These are phyloP conservation scores for Metschnikowia aberdeeniae DNA, from an alignment of 805 yeast genomes.

Conservation along the genomic window DNA sequence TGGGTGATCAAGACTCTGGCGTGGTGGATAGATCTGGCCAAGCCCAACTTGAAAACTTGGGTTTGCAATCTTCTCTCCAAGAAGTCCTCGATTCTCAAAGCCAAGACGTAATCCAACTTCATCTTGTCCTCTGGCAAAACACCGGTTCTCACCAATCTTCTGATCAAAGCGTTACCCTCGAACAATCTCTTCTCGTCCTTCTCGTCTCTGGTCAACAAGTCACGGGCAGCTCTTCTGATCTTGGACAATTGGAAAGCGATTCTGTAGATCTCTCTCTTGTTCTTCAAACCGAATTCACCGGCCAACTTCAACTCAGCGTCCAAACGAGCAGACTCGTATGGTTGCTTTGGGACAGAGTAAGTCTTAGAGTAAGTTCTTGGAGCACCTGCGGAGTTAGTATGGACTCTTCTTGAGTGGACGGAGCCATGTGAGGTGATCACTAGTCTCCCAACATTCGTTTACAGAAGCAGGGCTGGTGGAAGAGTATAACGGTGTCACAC, in stretches of 20 bases:
- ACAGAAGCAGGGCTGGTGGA: constrained; percentile 3
- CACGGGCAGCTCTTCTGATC: constrained; percentile 99
- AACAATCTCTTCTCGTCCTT: constrained; percentile 99
- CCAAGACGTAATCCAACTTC: constrained; percentile 99
- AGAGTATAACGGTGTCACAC: not conserved
- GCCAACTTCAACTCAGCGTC: constrained; percentile 99
- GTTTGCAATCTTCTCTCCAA: constrained; percentile 99
- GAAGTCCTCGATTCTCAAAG: constrained; percentile 97
- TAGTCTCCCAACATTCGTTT: not conserved
- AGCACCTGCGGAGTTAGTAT: constrained; percentile 62
- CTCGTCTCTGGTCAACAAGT: constrained; percentile 98
- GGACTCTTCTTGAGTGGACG: not conserved
- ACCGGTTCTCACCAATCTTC: constrained; percentile 98
- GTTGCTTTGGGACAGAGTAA: constrained; percentile 98
- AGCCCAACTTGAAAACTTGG: constrained; percentile 99
- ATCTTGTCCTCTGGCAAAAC: constrained; percentile 98
- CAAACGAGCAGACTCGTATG: constrained; percentile 98
- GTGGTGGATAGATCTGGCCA: constrained; percentile 99
- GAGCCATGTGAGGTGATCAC: not conserved
- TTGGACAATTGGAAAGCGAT: constrained; percentile 98
- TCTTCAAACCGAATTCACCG: constrained; percentile 99
- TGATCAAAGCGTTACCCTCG: constrained; percentile 99
- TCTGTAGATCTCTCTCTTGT: constrained; percentile 99
- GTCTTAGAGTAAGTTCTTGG: constrained; percentile 99
- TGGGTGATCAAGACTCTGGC: constrained; percentile 98